A percentile compares a stretch with the other conserved stretches of the same genome.
Conservation (phyloP, 768 basidiomycete species). For the Trametes cingulata region DNA sequence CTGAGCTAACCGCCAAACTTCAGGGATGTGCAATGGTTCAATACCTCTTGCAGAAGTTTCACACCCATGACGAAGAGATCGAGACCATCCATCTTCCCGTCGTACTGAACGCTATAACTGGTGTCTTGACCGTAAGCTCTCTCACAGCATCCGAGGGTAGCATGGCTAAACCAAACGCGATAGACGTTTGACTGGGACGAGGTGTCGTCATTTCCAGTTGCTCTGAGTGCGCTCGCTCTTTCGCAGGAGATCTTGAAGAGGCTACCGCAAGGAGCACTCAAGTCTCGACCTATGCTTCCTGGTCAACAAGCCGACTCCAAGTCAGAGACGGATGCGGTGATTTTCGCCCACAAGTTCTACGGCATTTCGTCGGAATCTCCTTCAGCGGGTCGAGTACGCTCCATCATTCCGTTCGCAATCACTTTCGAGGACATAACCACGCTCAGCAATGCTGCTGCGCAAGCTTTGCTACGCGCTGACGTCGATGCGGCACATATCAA, state of each 20-base stretch:
- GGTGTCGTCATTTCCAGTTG: slow-evolving; percentile 1
- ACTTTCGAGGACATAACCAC: slow-evolving; percentile 54
- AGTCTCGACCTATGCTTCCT: slow-evolving; percentile 18
- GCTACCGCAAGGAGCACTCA: slow-evolving; percentile 22
- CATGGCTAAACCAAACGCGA: not conserved
- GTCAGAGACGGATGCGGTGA: slow-evolving; percentile 27
- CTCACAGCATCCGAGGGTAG: too few species aligned
- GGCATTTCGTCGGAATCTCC: slow-evolving; percentile 34
- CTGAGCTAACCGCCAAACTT: not conserved
- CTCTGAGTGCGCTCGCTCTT: slow-evolving; percentile 20
- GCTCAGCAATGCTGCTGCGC: slow-evolving; percentile 9
- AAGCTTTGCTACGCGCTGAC: slow-evolving; percentile 35
- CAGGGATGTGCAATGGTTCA: slow-evolving; percentile 68
- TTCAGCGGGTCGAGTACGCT: slow-evolving; percentile 18
- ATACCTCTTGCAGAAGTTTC: slow-evolving; percentile 75
- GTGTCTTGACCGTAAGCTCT: slow-evolving; percentile 58
- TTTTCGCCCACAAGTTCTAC: slow-evolving; percentile 66
- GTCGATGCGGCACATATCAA: slow-evolving; percentile 33
- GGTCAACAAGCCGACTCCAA: not conserved
- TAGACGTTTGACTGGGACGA: slow-evolving; percentile 1
- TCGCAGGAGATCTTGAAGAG: slow-evolving; percentile 24
- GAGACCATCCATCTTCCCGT: slow-evolving; percentile 79
- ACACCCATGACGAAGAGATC: slow-evolving; percentile 85
- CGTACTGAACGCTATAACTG: slow-evolving; percentile 68
- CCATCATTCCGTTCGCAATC: slow-evolving; percentile 53